Base-by-base conservation (phyloP, 2,329 filamentous ascomycete genomes). In the Cladosporium sp. region DNA sequence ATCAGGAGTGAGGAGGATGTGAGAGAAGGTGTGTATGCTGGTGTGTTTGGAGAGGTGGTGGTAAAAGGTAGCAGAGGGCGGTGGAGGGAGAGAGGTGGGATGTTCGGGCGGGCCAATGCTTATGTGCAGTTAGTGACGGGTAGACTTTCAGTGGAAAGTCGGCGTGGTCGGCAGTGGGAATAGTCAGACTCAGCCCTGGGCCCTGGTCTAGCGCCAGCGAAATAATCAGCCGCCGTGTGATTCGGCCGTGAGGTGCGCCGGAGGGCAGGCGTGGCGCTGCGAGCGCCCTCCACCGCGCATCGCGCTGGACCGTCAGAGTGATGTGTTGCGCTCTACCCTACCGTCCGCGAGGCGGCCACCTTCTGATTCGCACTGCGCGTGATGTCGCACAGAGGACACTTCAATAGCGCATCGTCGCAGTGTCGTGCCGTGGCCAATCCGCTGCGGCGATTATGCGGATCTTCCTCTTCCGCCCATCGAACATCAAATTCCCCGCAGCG, bases 101-200 rank as follows among this genome's bases (percentile, higher is more conserved):
- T 53, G 38, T 43, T 52, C 43, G 35, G 44, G 33, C 19, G 11
- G 35, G 32, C 33, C 44, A 37, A 52, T 46, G 49, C 49, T 46
- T 33, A 52, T 52, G 49, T 46, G 49, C 22, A 28, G 22, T 28
- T 28, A 28, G 22, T 46, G 43, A 46, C 49, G 37, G 49, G 49
- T 46, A 32, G 40, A 50, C 13, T 43, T 28, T 28, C 22, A 28
- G 22, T 28, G 22, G 22, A 28, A 28, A 28, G 22, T 28, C 22
- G 37, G 38, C 37, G 28, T 28, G 18, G 40, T 37, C 48, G 48
- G 48, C 32, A 50, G 40, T 43, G 48, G 48, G 34, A 28, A 28
- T 38, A 34, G 44, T 37, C 22, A 28, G 22, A 28, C 22, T 38
- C 44, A 35, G 33, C 33, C 11, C 16, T 16, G 33, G 38, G 40